Base-by-base conservation (phyloP, 768 basidiomycete species). In the Mycena haematopus region DNA sequence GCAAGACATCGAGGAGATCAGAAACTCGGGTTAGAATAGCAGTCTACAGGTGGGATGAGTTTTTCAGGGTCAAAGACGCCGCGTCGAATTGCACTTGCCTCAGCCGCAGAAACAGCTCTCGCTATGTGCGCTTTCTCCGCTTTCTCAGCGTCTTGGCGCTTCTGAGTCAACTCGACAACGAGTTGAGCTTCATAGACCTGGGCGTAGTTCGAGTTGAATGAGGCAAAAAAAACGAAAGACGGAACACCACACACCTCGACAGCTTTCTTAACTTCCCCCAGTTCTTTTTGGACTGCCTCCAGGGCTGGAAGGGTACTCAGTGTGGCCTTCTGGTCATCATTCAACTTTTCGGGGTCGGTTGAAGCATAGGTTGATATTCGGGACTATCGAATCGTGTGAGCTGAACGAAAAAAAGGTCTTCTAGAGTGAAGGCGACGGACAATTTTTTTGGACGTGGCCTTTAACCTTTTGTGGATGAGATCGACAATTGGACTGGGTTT, bases 251-350 rank as follows among this genome's bases (percentile, higher is more conserved):
- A 42, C 47, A 94, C 95, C 85, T 96, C 93, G 64, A 95, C 82
- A 44, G 83, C 86, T 73, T 91, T 94, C 75, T 90, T 91, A 46
- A 95, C 84, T 60, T 95, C 95, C 25, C 85, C 87, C 15, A 96
- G 77, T 69, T 96, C 95, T 70, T 92, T 93, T 67, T 88, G 84
- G 42, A 88, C 80, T 11, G 88, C 91, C 70, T 96, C 93, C 22
- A 96, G 79, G 7, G 82, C 79, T 11, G 94, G 84, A 46, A 96
- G 85, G 19, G 84, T 87, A 66, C 86, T 90, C 55, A 95, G 69
- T 2, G 84, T 80, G 35, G 88, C 86, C 66, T 83, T 90, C 77
- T 97, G 95, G 75, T 96, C 95, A 44, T 94, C 92, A 65, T 96
- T 93, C 56, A 96, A 84, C 70, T 90, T 89, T 57, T 88, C 86